Conservation (phyloP, 2,329 filamentous ascomycete species). For the Cadophora gregata region DNA sequence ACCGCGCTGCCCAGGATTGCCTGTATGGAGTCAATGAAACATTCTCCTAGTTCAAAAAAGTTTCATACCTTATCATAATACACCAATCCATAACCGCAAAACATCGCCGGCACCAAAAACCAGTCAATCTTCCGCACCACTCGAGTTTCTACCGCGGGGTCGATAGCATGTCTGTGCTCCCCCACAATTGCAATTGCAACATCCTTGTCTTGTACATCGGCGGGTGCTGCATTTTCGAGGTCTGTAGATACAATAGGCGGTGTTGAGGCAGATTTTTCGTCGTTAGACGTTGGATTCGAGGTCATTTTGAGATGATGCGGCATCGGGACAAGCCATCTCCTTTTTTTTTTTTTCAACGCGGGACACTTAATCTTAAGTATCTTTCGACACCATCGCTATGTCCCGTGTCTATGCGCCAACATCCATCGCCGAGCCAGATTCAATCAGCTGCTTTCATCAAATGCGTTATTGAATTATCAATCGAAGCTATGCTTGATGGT, state of each 20-base stretch:
- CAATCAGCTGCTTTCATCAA: background rate
- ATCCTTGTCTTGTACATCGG: conserved; percentile 31
- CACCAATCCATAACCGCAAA: conserved; percentile 67
- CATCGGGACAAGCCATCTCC: conserved; percentile 5
- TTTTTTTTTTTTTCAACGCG: conserved; percentile 3
- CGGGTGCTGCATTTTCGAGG: background rate
- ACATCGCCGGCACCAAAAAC: conserved; percentile 72
- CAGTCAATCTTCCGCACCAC: conserved; percentile 71
- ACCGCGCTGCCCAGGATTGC: conserved; percentile 76
- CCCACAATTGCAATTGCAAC: conserved; percentile 42
- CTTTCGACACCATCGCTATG: conserved; percentile 4
- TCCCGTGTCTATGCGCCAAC: conserved; percentile 4
- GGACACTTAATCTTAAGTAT: background rate
- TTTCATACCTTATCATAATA: conserved; percentile 69
- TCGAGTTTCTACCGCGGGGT: conserved; percentile 58
- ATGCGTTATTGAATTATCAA: conserved; percentile 11
- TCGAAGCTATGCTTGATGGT: conserved; percentile 10
- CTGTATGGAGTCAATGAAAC: conserved; percentile 42
- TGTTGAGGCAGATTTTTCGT: conserved; percentile 12
- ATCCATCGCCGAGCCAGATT: background rate
- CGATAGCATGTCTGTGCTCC: conserved; percentile 43
- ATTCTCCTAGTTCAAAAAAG: background rate
- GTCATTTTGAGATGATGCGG: conserved; percentile 6
- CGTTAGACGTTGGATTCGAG: background rate
- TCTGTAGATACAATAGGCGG: conserved; percentile 9